These are phyloP conservation scores for Camelina sativa DNA, from an alignment of 345 rosid species.

Conservation along the genomic window DNA sequence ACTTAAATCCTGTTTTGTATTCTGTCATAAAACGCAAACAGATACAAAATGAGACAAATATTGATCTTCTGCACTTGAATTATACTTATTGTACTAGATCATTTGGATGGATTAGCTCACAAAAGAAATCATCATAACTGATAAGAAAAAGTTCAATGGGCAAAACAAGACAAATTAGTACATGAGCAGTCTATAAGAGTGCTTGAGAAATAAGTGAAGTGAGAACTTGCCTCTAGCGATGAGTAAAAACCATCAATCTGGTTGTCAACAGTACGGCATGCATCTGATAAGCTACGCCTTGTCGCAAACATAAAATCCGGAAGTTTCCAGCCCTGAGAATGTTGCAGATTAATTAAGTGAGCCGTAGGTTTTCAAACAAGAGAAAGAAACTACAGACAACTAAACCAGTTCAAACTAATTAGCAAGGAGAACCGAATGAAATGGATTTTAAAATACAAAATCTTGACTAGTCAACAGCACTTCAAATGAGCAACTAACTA, in stretches of 20 bases:
- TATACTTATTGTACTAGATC: not conserved
- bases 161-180: not conserved
- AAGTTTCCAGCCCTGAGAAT: conserved; percentile 86
- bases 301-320: conserved; percentile 97
- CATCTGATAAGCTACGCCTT: conserved; percentile 83
- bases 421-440: conserved; percentile 13
- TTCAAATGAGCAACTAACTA: conserved; percentile 17
- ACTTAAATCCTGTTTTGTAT: conserved; percentile 65
- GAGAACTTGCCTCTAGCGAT: conserved; percentile 64
- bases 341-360: conserved; percentile 19
- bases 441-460: not conserved
- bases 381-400: not conserved
- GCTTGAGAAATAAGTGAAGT: conserved; percentile 7
- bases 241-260: conserved; percentile 78
- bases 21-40: conserved; percentile 47
- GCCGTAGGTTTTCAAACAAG: not conserved
- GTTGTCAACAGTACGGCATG: conserved; percentile 70
- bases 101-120: conserved; percentile 1
- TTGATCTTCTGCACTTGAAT: conserved; percentile 12
- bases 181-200: not conserved
- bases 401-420: conserved; percentile 5
- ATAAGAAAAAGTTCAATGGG: conserved; percentile 17
- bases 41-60: conserved; percentile 15
- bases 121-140: conserved; percentile 18
- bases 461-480: conserved; percentile 16